Base-by-base conservation (phyloP, 2,329 filamentous ascomycete species). In the Fusarium sp. region DNA sequence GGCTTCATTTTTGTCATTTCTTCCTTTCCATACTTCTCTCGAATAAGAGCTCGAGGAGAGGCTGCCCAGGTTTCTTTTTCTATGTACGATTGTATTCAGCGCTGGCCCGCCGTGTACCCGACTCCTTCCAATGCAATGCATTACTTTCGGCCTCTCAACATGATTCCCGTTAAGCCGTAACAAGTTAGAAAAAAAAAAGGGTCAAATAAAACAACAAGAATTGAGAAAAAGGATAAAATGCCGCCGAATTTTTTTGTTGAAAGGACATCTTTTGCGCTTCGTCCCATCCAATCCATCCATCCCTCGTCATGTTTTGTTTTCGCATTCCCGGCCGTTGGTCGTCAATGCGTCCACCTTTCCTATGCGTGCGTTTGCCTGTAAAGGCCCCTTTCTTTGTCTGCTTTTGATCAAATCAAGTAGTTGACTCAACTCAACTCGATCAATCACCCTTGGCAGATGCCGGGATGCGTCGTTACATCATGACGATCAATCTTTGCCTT, bases 41-140 rank as follows among this genome's bases (percentile, higher is more conserved):
- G 39, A 60, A 60, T 18, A 48, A 48, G 43, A 64, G 33, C 5
- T 41, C 18, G 64, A 65, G 62, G 33, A 65, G 72, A 77, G 68
- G 56, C 74, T 74, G 69, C 76, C 71, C 71, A 75, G 48, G 33
- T 68, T 70, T 69, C 66, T 73, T 72, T 76, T 70, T 69, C 76
- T 77, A 77, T 78, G 76, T 78, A 78, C 76, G 76, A 54, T 68
- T 72, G 74, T 74, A 75, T 77, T 75, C 72, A 78, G 72, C 76
- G 76, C 76, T 78, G 69, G 58, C 76, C 74, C 70, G 68, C 73
- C 73, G 59, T 72, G 73, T 72, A 76, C 76, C 75, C 73, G 76
- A 78, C 77, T 78, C 76, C 76, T 75, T 74, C 70, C 73, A 66
- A 78, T 78, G 77, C 77, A 75, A 78, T 78, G 77, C 75, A 72